Evolutionary conservation across 257 asterid genomes (phyloP), one percentile per base, ranked within the genome.

Genomic region (Cinchona pubescens): DNA sequence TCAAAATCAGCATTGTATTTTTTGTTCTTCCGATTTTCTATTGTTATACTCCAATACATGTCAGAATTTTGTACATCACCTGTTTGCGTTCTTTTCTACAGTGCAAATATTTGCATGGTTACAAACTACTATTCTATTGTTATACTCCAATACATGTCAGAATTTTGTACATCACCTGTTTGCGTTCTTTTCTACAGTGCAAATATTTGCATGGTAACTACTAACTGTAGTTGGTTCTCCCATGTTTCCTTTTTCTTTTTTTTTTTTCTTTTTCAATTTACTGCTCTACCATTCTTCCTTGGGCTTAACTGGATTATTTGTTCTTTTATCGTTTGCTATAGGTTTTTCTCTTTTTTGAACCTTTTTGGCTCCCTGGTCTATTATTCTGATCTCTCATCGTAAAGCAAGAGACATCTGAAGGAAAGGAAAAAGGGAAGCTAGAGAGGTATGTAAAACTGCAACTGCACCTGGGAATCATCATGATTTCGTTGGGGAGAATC

Each of bases 141-240:
- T 9, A 64, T 49, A 30, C 25, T 13, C 23, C 29, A 40, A 11
- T 27, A 8, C 11, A 37, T 48, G 49, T 11, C 11, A n/a, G 43
- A 62, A 4, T 46, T 74, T 59, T 30, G 72, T 49, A 15, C 64
- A 74, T 48, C 51, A 74, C 18, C 63, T 21, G 46, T 48, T 59
- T 61, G 61, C 16, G 30, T 18, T 48, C n/a, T 40, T 62, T 53
- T n/a, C 1, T 46, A 1, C n/a, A 30, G n/a, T 0, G 32, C 63
- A 74, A 60, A 61, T 62, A 66, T 35, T 74, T 37, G 3, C 23
- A 14, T 19, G 4, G 35, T 32, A n/a, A n/a, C n/a, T n/a, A n/a
- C n/a, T n/a, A n/a, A n/a, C n/a, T n/a, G n/a, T n/a, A n/a, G n/a
- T n/a, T n/a, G n/a, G n/a, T n/a, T n/a, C n/a, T n/a, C n/a, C n/a